phyloP scores from a whole-genome alignment of 129 eudicot species.

The Pulicaria dysenterica region DNA sequence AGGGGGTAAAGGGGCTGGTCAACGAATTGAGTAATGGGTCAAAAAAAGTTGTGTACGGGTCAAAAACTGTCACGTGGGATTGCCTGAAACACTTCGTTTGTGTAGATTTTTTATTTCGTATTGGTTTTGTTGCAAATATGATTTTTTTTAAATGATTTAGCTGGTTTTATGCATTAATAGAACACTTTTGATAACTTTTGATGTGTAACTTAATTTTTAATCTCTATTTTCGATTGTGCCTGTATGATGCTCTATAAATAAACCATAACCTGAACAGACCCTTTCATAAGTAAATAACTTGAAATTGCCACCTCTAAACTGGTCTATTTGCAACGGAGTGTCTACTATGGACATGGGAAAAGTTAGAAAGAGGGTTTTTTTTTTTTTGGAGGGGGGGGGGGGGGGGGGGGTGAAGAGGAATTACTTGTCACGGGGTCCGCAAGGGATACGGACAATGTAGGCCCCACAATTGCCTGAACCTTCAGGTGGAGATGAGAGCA shows the following conservation, averaged over 20 bases:
- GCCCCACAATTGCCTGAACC: constrained; percentile 73
- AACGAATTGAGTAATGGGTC: too few relatives aligned
- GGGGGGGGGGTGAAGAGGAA: constrained; percentile 11
- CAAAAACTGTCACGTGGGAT: background rate
- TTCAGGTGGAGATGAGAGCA: constrained; percentile 72
- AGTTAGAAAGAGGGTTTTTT: too few relatives aligned
- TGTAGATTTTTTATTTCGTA: background rate
- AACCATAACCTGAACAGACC: background rate
- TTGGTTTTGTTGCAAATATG: too few relatives aligned
- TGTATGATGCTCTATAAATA: background rate
- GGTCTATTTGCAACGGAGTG: too few relatives aligned
- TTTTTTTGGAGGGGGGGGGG: too few relatives aligned
- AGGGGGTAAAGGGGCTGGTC: background rate
- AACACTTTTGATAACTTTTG: background rate
- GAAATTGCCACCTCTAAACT: background rate
- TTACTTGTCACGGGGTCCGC: constrained; percentile 79
- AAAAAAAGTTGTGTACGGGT: too few relatives aligned
- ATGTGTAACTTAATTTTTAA: background rate
- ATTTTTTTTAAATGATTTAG: background rate
- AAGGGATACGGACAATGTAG: constrained; percentile 75
- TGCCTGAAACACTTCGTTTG: background rate
- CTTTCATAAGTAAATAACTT: constrained; percentile 6
- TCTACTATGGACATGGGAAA: background rate
- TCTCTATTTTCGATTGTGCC: background rate
- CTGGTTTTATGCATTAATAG: background rate